These are phyloP conservation scores for Aechmea fasciata DNA, from an alignment of 176 grass and related monocot genomes.

Conservation along the genomic window DNA sequence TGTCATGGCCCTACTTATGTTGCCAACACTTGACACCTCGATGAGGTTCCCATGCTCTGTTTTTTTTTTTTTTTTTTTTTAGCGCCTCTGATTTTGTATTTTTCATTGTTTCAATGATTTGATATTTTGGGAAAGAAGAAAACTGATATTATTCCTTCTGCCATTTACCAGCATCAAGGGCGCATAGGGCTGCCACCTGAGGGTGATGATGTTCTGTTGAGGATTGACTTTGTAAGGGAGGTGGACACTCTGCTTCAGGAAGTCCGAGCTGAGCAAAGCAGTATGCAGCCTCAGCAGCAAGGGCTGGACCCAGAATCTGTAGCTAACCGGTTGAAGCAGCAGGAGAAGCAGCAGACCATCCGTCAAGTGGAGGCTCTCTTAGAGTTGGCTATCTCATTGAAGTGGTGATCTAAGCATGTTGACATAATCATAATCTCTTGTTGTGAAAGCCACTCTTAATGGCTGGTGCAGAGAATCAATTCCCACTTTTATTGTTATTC, in stretches of 20 bases:
- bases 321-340: slow-evolving; percentile 53
- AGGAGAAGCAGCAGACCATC: slow-evolving; percentile 71
- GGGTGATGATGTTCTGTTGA: slow-evolving; percentile 58
- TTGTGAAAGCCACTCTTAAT: neutral
- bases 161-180: slow-evolving; percentile 43
- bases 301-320: slow-evolving; percentile 82
- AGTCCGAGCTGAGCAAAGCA: slow-evolving; percentile 48
- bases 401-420: slow-evolving; percentile 42
- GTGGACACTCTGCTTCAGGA: slow-evolving; percentile 66
- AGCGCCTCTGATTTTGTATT: too few species aligned
- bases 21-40: too few species aligned
- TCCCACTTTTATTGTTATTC: neutral
- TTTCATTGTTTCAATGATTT: neutral
- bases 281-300: slow-evolving; percentile 19
- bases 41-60: neutral
- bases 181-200: slow-evolving; percentile 61
- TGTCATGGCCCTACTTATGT: too few species aligned
- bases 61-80: too few species aligned
- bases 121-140: slow-evolving; percentile 2
- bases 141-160: neutral
- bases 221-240: slow-evolving; percentile 86
- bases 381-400: slow-evolving; percentile 53
- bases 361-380: slow-evolving; percentile 64
- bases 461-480: neutral
- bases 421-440: neutral